Percentiles rank a stretch among this genome's conserved stretches.
Conservation (phyloP, 805 yeast species). For the Metschnikowia picachoensis region DNA sequence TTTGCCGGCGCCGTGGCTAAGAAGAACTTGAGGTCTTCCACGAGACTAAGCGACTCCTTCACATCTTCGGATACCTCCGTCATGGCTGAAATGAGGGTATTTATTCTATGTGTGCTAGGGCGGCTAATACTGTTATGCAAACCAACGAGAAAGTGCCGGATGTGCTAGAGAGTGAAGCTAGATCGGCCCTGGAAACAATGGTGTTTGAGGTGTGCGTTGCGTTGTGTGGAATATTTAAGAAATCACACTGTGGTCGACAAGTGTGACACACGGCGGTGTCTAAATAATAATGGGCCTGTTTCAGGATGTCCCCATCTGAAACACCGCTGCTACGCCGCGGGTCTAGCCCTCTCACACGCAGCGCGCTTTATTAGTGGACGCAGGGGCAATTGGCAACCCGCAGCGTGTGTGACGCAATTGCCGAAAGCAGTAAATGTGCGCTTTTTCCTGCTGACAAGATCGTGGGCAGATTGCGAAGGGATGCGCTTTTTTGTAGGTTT, state of each 20-base stretch:
- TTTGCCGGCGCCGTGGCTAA: slow-evolving; percentile 91
- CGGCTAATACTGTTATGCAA: too few relatives aligned
- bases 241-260: neutral
- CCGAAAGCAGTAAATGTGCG: neutral
- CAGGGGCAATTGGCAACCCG: slow-evolving; percentile 4
- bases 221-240: slow-evolving; percentile 1
- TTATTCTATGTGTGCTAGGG: neutral
- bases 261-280: slow-evolving; percentile 8
- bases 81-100: slow-evolving; percentile 3
- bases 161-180: too few relatives aligned
- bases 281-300: slow-evolving; percentile 15
- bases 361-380: slow-evolving; percentile 5
- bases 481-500: too few relatives aligned
- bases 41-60: slow-evolving; percentile 52
- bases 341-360: slow-evolving; percentile 7
- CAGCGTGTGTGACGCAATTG: slow-evolving; percentile 9
- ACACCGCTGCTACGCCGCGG: slow-evolving; percentile 12
- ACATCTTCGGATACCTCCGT: slow-evolving; percentile 16
- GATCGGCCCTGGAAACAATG: neutral
- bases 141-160: too few relatives aligned
- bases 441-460: too few relatives aligned
- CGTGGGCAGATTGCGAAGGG: too few relatives aligned
- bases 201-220: neutral
- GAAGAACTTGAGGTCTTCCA: slow-evolving; percentile 80
- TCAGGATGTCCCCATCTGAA: slow-evolving; percentile 16